phyloP scores from a whole-genome alignment of 148 eudicot genomes.

The Agrostemma githago region DNA sequence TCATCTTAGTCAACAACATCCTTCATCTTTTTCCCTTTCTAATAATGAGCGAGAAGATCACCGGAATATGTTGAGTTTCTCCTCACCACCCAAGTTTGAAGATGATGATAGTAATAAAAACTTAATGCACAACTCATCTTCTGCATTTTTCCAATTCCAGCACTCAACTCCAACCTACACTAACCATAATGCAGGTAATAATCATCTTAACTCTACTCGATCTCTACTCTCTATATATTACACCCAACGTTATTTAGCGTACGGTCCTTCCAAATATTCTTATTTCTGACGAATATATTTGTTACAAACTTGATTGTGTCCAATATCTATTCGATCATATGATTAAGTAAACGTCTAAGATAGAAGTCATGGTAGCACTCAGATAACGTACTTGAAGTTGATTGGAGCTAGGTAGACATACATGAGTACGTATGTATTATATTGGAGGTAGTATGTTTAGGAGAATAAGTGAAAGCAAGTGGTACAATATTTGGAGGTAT shows the following conservation, averaged over 20 bases:
- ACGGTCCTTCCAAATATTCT: too few species aligned
- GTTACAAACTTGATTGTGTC: too few species aligned
- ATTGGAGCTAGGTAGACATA: too few species aligned
- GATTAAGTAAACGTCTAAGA: too few species aligned
- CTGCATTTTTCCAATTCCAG: background rate
- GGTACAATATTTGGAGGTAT: background rate
- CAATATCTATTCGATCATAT: too few species aligned
- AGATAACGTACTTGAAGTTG: too few species aligned
- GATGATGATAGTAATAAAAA: slow-evolving; percentile 19
- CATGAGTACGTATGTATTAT: too few species aligned
- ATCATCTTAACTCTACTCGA: too few species aligned
- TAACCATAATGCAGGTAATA: slow-evolving; percentile 20
- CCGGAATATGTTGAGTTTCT: slow-evolving; percentile 51
- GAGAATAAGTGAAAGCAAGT: background rate
- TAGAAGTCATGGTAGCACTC: too few species aligned
- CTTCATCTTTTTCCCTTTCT: slow-evolving; percentile 13
- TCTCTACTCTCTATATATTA: too few species aligned
- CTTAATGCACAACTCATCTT: slow-evolving; percentile 15
- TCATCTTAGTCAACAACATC: background rate
- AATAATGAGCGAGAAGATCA: slow-evolving; percentile 22
- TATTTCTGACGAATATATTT: too few species aligned
- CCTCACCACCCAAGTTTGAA: slow-evolving; percentile 33
- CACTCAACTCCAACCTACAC: background rate
- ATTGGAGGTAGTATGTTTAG: background rate
- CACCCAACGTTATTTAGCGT: too few species aligned